Evolutionary conservation across 805 yeast genomes (phyloP), one percentile per base, ranked within the genome.

Genomic region (Sugiyamaella lignohabitans): DNA sequence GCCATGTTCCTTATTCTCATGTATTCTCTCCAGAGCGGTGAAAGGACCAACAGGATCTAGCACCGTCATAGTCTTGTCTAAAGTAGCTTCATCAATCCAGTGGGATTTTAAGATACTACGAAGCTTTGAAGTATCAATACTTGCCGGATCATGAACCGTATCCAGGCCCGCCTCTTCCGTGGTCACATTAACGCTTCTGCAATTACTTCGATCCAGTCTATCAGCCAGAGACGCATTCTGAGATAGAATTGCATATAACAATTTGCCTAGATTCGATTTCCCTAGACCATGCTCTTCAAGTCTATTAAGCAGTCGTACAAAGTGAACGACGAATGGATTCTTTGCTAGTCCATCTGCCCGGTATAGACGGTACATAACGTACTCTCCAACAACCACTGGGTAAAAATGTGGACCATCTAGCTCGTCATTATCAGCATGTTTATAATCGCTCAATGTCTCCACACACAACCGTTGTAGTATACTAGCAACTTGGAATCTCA

Each of bases 11-110:
- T 27, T 14, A 27, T 27, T 27, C 8, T 27, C 32, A 27, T 40
- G 24, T 8, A 27, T 10, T 4, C 35, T 8, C 8, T 4, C 21
- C 8, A 38, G 27, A 17, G 16, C n/a, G 3, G 16, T 20, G 29
- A 21, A 17, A 16, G 41, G 29, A 16, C 36, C 29, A 20, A 18
- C 10, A 17, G 42, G 32, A 35, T 43, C 42, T 19, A 17, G 16
- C 11, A 19, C 46, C 14, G 23, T 17, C 40, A 42, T 21, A n/a
- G 34, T 18, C 24, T 43, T 39, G 35, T 47, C 23, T 22, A 47
- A 19, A 5, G 43, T 37, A 19, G 43, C 46, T 8, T 19, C 18
- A 14, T 22, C 23, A 18, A 43, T 14, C 34, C 46, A 27, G 8
- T 27, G 32, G 32, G 8, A 8, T 27, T 27, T 27, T 27, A 27